These are phyloP conservation scores for Filosporella fistucella DNA, from an alignment of 495 filamentous ascomycete genomes.

Conservation along the genomic window DNA sequence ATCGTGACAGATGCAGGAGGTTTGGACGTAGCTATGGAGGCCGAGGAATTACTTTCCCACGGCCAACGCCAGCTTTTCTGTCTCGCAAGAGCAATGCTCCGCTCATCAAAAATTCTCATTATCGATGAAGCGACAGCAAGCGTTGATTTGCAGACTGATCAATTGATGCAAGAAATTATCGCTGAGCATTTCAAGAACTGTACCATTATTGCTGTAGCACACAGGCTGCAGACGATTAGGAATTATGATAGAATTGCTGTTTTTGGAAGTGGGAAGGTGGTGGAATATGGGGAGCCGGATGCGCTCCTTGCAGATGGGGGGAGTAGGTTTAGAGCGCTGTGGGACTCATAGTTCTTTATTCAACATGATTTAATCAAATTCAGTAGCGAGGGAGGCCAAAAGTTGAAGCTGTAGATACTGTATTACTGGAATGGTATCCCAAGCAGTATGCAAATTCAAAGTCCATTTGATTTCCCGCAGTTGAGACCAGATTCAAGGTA, in stretches of 20 bases:
- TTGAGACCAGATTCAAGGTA: too few species aligned
- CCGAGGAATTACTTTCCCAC: constrained; percentile 46
- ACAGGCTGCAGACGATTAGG: constrained; percentile 91
- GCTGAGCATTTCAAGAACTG: constrained; percentile 68
- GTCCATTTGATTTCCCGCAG: too few species aligned
- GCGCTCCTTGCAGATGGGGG: constrained; percentile 47
- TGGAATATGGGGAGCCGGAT: constrained; percentile 67
- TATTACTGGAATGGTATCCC: too few species aligned
- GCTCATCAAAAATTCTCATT: constrained; percentile 24
- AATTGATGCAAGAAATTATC: constrained; percentile 64
- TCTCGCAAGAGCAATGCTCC: constrained; percentile 54
- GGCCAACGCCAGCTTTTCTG: constrained; percentile 63
- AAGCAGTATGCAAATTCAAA: too few species aligned
- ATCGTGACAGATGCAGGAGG: constrained; percentile 18
- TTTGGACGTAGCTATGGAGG: constrained; percentile 44
- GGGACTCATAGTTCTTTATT: constrained; percentile 9
- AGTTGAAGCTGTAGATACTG: too few species aligned
- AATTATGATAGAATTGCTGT: constrained; percentile 88
- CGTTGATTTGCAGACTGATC: constrained; percentile 89
- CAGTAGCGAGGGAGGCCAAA: too few species aligned
- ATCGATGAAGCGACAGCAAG: constrained; percentile 56
- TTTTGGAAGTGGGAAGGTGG: constrained; percentile 65
- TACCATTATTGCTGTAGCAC: constrained; percentile 97
- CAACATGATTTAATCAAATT: too few species aligned
- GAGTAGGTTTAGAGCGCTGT: constrained; percentile 5